Evolutionary conservation across 176 grass and related monocot species (phyloP).

Genomic region (Typha latifolia): DNA sequence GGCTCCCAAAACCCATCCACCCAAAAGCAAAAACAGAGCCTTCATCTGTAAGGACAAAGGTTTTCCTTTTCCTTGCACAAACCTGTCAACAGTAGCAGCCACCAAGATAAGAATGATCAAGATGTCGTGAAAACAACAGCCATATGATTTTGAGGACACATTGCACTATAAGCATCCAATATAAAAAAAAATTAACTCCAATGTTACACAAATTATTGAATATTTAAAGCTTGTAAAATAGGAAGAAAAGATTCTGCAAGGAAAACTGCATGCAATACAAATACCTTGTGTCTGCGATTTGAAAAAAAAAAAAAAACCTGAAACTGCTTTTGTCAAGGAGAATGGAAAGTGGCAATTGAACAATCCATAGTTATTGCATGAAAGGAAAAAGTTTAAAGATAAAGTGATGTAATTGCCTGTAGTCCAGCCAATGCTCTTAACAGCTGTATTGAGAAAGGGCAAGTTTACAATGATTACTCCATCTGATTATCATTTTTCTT

Average conservation of each 20-base stretch:
- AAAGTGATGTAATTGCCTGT: neutral
- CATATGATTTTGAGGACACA: too few relatives aligned
- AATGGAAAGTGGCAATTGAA: neutral
- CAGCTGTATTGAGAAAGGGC: too few relatives aligned
- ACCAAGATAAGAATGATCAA: neutral
- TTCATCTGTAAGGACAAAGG: slow-evolving; percentile 80
- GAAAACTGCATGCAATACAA: neutral
- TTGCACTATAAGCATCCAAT: too few relatives aligned
- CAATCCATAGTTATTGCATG: neutral
- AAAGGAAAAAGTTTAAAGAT: neutral
- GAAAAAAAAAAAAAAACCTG: neutral
- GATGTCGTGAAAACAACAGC: too few relatives aligned
- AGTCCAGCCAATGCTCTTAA: neutral
- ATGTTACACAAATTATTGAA: neutral
- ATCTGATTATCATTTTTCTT: too few relatives aligned
- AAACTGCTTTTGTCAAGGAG: neutral
- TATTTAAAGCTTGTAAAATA: neutral
- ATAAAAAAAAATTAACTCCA: too few relatives aligned
- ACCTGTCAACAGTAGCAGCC: slow-evolving; percentile 41
- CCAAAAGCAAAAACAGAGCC: slow-evolving; percentile 87
- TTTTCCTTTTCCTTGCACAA: slow-evolving; percentile 96
- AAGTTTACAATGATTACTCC: too few relatives aligned
- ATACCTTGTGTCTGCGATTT: neutral
- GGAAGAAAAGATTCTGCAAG: neutral
- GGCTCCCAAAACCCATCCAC: slow-evolving; percentile 98